Percentiles rank a stretch among this genome's conserved stretches.
phyloP scores from a whole-genome alignment of 371 early-diverging fungal genomes.

The Phascolomyces articulosus region DNA sequence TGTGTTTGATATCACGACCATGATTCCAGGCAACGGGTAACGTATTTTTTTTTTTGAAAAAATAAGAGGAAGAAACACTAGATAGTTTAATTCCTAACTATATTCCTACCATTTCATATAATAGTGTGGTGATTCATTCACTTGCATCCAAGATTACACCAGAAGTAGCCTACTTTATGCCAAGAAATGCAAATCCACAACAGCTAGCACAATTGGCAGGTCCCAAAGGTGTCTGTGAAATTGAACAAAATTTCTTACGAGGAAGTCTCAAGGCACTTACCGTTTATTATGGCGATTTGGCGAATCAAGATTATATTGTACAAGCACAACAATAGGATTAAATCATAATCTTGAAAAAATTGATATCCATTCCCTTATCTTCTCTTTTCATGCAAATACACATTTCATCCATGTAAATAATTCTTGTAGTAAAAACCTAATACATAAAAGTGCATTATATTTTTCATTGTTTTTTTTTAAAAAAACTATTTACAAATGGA shows the following conservation, averaged over 20 bases:
- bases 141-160: conserved; percentile 67
- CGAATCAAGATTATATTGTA: conserved; percentile 7
- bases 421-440: too few species aligned
- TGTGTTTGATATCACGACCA: conserved; percentile 69
- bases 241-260: conserved; percentile 70
- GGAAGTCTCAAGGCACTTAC: conserved; percentile 68
- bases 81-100: too few species aligned
- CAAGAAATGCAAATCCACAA: conserved; percentile 76
- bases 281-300: conserved; percentile 74
- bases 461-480: not conserved
- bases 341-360: too few species aligned
- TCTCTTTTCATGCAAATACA: too few species aligned
- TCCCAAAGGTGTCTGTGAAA: conserved; percentile 62
- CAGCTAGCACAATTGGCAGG: conserved; percentile 56
- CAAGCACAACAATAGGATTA: not conserved
- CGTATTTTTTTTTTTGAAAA: too few species aligned
- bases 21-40: conserved; percentile 82
- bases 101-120: too few species aligned
- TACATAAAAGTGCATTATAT: too few species aligned
- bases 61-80: too few species aligned
- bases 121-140: conserved; percentile 64
- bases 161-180: conserved; percentile 85
- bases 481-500: too few species aligned
- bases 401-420: conserved; percentile 1
- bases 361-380: too few species aligned